Evolutionary conservation across 2,329 filamentous ascomycete genomes (phyloP).

Genomic region (Cordyceps pruinosa): DNA sequence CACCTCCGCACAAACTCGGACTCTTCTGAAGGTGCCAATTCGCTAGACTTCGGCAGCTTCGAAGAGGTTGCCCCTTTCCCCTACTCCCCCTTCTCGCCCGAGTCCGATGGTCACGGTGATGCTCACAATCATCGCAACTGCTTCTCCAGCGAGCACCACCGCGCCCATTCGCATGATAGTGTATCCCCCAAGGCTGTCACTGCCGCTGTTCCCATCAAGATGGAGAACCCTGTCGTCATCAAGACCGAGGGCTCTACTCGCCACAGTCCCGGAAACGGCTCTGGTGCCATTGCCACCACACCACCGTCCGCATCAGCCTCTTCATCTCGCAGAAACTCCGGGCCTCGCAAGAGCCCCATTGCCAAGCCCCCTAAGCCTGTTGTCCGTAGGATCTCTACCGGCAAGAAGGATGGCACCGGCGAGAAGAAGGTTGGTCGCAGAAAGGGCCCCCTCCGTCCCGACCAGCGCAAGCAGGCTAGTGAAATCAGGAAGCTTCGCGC

Average conservation of each 20-base stretch:
- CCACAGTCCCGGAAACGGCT: conserved; percentile 53
- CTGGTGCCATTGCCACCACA: conserved; percentile 51
- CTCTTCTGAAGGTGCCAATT: conserved; percentile 65
- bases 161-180: conserved; percentile 37
- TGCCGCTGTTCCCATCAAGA: conserved; percentile 63
- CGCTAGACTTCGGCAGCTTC: conserved; percentile 68
- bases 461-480: conserved; percentile 92
- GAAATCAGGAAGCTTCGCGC: conserved; percentile 94
- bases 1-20: conserved; percentile 84
- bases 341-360: conserved; percentile 67
- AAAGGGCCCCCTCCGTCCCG: conserved; percentile 81
- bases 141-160: conserved; percentile 48
- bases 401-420: conserved; percentile 67
- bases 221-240: conserved; percentile 25
- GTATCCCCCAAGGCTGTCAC: conserved; percentile 64
- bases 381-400: conserved; percentile 67
- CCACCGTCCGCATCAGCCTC: conserved; percentile 51
- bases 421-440: conserved; percentile 93
- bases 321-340: conserved; percentile 56
- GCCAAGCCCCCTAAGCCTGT: conserved; percentile 77
- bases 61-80: conserved; percentile 68
- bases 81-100: conserved; percentile 74
- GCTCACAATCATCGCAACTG: conserved; percentile 54
- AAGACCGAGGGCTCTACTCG: conserved; percentile 47
- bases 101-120: conserved; percentile 68